Evolutionary conservation across 1,139 yeast species (phyloP).

Genomic region (Yamadazyma kanchanaburiensis): DNA sequence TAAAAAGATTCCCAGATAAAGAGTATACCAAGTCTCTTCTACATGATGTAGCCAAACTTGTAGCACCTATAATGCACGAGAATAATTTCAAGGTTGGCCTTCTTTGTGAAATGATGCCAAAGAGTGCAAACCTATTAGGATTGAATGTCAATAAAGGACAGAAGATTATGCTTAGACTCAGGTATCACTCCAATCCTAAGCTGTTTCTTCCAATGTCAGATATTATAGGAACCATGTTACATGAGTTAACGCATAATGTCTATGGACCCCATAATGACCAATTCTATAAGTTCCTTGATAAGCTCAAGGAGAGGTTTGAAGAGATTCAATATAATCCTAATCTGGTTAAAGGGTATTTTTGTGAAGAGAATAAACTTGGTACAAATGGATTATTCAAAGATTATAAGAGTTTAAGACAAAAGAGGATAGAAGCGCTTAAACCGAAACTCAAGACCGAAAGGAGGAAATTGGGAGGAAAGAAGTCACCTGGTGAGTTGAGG

Average conservation of each 20-base stretch:
- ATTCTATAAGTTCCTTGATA: conserved; percentile 67
- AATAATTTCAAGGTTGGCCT: conserved; percentile 64
- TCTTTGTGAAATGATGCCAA: conserved; percentile 85
- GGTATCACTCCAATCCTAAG: conserved; percentile 54
- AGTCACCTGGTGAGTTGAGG: conserved; percentile 27
- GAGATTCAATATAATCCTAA: conserved; percentile 37
- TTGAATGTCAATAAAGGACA: conserved; percentile 83
- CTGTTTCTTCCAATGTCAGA: conserved; percentile 66
- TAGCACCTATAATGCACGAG: conserved; percentile 74
- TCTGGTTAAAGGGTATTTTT: conserved; percentile 24
- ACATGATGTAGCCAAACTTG: conserved; percentile 57
- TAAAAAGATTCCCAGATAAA: conserved; percentile 50
- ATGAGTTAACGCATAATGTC: conserved; percentile 80
- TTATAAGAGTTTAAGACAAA: conserved; percentile 29
- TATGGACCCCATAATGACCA: conserved; percentile 76
- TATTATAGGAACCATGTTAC: conserved; percentile 79
- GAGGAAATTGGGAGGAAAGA: conserved; percentile 28
- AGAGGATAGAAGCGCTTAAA: conserved; percentile 36
- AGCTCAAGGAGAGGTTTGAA: conserved; percentile 56
- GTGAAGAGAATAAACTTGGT: conserved; percentile 49
- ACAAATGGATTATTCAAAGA: conserved; percentile 4
- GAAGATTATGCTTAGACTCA: conserved; percentile 68
- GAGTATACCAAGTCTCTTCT: conserved; percentile 58
- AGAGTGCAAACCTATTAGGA: conserved; percentile 63
- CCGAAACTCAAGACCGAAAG: conserved; percentile 39